These are phyloP conservation scores for Phylloporus arenicola DNA, from an alignment of 768 basidiomycete species.

Conservation along the genomic window DNA sequence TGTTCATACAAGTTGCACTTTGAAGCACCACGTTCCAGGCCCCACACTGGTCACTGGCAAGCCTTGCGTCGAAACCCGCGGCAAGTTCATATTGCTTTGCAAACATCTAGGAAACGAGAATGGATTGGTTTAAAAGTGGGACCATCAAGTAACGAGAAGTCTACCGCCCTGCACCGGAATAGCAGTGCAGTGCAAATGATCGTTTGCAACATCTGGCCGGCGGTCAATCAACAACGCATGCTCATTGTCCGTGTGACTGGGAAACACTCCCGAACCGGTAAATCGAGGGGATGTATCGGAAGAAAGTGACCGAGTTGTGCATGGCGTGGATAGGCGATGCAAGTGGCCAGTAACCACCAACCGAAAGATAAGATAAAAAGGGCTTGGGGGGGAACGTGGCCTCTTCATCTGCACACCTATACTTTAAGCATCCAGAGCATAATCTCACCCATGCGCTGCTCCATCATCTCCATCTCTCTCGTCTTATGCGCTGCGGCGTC, in stretches of 20 bases:
- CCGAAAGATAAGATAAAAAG: constrained; percentile 11
- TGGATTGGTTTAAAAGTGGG: neutral
- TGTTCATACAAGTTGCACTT: neutral
- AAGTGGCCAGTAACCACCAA: no score
- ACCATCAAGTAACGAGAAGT: neutral
- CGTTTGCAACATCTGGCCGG: neutral
- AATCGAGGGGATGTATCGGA: neutral
- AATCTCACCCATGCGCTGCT: constrained; percentile 16
- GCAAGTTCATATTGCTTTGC: neutral
- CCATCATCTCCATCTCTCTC: neutral
- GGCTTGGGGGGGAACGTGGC: neutral
- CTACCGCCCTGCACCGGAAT: constrained; percentile 1
- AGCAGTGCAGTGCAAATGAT: constrained; percentile 7
- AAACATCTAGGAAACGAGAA: neutral
- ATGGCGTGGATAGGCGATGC: no score
- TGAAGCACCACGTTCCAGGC: neutral
- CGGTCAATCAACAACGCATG: neutral
- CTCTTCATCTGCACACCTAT: neutral
- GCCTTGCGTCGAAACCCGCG: neutral
- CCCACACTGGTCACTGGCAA: neutral
- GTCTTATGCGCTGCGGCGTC: neutral
- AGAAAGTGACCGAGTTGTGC: no score
- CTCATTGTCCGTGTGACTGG: neutral
- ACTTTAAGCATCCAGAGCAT: neutral
- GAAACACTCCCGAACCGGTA: neutral